Percentiles rank a stretch among this genome's conserved stretches.
These are phyloP conservation scores for Dipteronia sinensis DNA, from an alignment of 345 rosid genomes.

Conservation along the genomic window DNA sequence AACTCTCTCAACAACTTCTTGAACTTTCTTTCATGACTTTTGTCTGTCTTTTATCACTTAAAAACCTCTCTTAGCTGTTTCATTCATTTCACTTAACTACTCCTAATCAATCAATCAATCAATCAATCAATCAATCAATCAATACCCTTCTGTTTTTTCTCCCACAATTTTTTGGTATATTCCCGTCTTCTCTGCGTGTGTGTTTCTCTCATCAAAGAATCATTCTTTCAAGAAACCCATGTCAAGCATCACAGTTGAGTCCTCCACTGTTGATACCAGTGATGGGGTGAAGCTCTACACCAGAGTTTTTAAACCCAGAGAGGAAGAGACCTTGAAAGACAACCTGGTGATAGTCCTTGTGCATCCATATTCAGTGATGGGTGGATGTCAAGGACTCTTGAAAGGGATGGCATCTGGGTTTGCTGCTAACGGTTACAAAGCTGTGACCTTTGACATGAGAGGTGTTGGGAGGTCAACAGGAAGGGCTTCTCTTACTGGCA, in stretches of 20 bases:
- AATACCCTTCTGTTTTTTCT: too few relatives aligned
- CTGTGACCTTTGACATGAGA: constrained; percentile 92
- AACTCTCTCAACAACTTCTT: too few relatives aligned
- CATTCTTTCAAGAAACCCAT: constrained; percentile 13
- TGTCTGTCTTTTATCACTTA: neutral
- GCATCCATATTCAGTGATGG: constrained; percentile 84
- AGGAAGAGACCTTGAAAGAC: constrained; percentile 28
- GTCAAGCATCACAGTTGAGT: constrained; percentile 50
- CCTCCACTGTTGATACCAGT: constrained; percentile 50
- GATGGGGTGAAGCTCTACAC: constrained; percentile 59
- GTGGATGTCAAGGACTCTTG: constrained; percentile 79
- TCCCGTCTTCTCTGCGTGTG: neutral
- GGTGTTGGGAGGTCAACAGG: constrained; percentile 91
- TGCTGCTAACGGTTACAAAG: constrained; percentile 55
- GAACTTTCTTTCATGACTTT: neutral
- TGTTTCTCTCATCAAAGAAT: neutral
- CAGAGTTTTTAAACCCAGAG: constrained; percentile 61
- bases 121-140: neutral
- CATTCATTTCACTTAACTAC: neutral
- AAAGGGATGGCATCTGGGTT: constrained; percentile 73
- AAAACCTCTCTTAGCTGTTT: neutral
- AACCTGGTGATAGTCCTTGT: constrained; percentile 70
- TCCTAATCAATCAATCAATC: neutral
- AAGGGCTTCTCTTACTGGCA: constrained; percentile 81
- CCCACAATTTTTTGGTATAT: neutral